phyloP scores from a whole-genome alignment of 225 moss, liverwort and hornwort species.

The Polytrichum formosum region DNA sequence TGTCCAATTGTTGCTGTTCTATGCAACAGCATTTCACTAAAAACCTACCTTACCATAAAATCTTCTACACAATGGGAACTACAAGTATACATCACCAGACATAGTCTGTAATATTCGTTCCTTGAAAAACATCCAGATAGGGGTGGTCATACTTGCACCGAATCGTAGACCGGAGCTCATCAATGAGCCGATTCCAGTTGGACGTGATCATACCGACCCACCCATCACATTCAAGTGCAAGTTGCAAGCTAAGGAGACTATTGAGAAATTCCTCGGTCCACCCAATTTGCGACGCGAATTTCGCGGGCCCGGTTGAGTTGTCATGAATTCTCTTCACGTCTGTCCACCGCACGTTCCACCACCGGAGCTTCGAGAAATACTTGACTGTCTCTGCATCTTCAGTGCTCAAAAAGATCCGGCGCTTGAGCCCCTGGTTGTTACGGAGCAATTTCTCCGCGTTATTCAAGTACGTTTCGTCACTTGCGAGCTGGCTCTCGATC shows the following conservation, averaged over 20 bases:
- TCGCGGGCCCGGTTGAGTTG: neutral
- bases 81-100: slow-evolving; percentile 16
- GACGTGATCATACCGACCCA: slow-evolving; percentile 35
- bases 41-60: too few species aligned
- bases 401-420: slow-evolving; percentile 28
- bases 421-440: neutral
- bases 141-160: slow-evolving; percentile 18
- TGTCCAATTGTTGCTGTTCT: too few species aligned
- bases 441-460: slow-evolving; percentile 7
- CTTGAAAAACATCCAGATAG: slow-evolving; percentile 27
- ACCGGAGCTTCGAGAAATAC: slow-evolving; percentile 7
- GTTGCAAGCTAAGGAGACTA: slow-evolving; percentile 21
- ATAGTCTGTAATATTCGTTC: slow-evolving; percentile 16
- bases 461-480: slow-evolving; percentile 6
- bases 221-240: slow-evolving; percentile 25
- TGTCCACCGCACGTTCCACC: slow-evolving; percentile 38
- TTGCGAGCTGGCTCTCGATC: slow-evolving; percentile 21
- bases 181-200: slow-evolving; percentile 33
- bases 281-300: slow-evolving; percentile 9
- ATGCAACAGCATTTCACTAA: too few species aligned
- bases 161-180: slow-evolving; percentile 26
- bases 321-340: slow-evolving; percentile 8
- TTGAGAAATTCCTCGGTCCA: slow-evolving; percentile 35
- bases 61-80: too few species aligned
- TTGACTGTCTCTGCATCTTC: slow-evolving; percentile 20